phyloP scores from a whole-genome alignment of 441 rosid genomes.

The Populus hybrid region DNA sequence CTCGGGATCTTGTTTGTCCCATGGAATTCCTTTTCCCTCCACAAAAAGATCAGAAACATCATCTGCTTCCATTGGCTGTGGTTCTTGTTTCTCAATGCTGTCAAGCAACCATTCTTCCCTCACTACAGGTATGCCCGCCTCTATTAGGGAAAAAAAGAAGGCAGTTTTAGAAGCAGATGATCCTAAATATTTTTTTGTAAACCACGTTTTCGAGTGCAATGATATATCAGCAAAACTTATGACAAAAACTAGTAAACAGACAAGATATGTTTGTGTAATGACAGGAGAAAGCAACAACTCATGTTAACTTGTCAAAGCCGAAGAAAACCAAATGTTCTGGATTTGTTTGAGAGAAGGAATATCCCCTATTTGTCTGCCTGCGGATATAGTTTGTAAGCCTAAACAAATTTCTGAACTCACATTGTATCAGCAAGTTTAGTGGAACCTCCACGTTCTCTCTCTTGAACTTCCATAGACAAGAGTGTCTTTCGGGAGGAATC shows the following conservation, averaged over 20 bases:
- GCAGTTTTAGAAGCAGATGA: too few relatives aligned
- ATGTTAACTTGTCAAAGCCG: too few relatives aligned
- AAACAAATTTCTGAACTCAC: conserved; percentile 33
- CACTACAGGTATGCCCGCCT: conserved; percentile 53
- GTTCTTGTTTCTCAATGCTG: conserved; percentile 68
- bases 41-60: conserved; percentile 56
- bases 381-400: not conserved
- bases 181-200: too few relatives aligned
- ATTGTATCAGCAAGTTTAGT: conserved; percentile 66
- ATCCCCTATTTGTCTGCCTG: not conserved
- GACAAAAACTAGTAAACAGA: too few relatives aligned
- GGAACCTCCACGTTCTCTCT: conserved; percentile 67
- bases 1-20: conserved; percentile 67
- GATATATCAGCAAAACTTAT: too few relatives aligned
- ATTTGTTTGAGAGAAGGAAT: too few relatives aligned
- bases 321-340: too few relatives aligned
- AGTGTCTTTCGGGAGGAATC: too few relatives aligned
- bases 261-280: too few relatives aligned
- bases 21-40: conserved; percentile 64
- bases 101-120: conserved; percentile 70
- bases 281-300: too few relatives aligned
- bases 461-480: conserved; percentile 6
- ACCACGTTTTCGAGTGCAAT: too few relatives aligned
- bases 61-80: conserved; percentile 62
- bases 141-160: conserved; percentile 30